These are phyloP conservation scores for Penicillium simplicissimum DNA, from an alignment of 495 filamentous ascomycete genomes.

Conservation along the genomic window DNA sequence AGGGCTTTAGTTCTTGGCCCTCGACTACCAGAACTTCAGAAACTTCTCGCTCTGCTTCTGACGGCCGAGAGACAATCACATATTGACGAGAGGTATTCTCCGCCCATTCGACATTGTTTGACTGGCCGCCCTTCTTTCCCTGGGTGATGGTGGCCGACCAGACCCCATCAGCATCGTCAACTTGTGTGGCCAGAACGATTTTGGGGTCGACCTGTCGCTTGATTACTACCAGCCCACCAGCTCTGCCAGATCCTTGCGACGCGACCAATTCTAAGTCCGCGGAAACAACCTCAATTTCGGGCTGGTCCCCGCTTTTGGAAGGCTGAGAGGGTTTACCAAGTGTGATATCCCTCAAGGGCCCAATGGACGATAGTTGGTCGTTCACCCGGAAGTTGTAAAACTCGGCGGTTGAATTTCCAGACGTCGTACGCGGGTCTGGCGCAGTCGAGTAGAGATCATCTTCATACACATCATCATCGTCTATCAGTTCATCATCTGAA, in stretches of 20 bases:
- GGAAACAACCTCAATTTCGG: slow-evolving; percentile 37
- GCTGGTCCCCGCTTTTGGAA: neutral
- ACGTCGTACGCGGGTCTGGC: slow-evolving; percentile 30
- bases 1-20: slow-evolving; percentile 30
- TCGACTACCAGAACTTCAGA: slow-evolving; percentile 42
- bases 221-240: slow-evolving; percentile 71
- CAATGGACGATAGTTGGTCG: slow-evolving; percentile 74
- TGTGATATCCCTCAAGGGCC: slow-evolving; percentile 71
- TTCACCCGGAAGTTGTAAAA: slow-evolving; percentile 74
- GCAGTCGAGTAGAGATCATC: slow-evolving; percentile 70
- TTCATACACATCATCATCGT: slow-evolving; percentile 66
- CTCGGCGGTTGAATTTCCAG: slow-evolving; percentile 38
- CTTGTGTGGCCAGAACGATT: slow-evolving; percentile 58
- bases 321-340: slow-evolving; percentile 51
- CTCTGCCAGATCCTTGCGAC: slow-evolving; percentile 65
- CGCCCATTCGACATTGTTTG: slow-evolving; percentile 54
- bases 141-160: slow-evolving; percentile 38
- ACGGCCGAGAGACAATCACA: slow-evolving; percentile 39
- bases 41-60: slow-evolving; percentile 37
- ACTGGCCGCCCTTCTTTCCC: slow-evolving; percentile 8
- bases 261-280: slow-evolving; percentile 70
- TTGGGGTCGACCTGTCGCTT: slow-evolving; percentile 70
- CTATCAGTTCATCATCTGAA: slow-evolving; percentile 55
- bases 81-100: slow-evolving; percentile 39
- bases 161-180: slow-evolving; percentile 36